phyloP scores from a whole-genome alignment of 805 yeast genomes.

The Kodamaea kaohsiungensis region DNA sequence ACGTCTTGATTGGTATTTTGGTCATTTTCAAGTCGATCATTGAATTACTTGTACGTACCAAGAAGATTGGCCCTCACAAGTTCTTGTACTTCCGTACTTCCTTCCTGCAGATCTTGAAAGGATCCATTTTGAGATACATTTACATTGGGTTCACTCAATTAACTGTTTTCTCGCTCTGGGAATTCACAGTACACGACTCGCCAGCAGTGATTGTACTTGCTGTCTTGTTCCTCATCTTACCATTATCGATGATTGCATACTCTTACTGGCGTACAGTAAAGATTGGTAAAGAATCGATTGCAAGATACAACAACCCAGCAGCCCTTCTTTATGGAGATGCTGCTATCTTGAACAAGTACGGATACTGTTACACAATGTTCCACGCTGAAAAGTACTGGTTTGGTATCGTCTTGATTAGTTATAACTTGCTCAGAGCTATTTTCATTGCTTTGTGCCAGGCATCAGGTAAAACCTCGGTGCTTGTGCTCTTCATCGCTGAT shows the following conservation, averaged over 20 bases:
- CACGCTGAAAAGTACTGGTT: slow-evolving; percentile 82
- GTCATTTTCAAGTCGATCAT: slow-evolving; percentile 53
- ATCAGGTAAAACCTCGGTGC: slow-evolving; percentile 79
- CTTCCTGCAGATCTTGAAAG: slow-evolving; percentile 68
- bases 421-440: slow-evolving; percentile 64
- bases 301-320: slow-evolving; percentile 74
- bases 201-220: slow-evolving; percentile 87
- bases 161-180: slow-evolving; percentile 80
- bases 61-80: slow-evolving; percentile 51
- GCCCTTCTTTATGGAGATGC: slow-evolving; percentile 83
- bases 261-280: slow-evolving; percentile 61
- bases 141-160: slow-evolving; percentile 86
- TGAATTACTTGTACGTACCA: slow-evolving; percentile 47
- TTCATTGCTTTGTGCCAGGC: slow-evolving; percentile 79
- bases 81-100: slow-evolving; percentile 52
- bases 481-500: slow-evolving; percentile 76
- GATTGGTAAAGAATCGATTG: slow-evolving; percentile 64
- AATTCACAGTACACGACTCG: slow-evolving; percentile 77
- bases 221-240: slow-evolving; percentile 62
- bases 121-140: slow-evolving; percentile 74
- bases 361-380: slow-evolving; percentile 89
- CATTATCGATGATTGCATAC: slow-evolving; percentile 62
- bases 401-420: slow-evolving; percentile 62
- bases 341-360: slow-evolving; percentile 71
- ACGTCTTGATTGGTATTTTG: slow-evolving; percentile 63